phyloP scores from a whole-genome alignment of 139 green algal species.

The Coccomyxa sp. region DNA sequence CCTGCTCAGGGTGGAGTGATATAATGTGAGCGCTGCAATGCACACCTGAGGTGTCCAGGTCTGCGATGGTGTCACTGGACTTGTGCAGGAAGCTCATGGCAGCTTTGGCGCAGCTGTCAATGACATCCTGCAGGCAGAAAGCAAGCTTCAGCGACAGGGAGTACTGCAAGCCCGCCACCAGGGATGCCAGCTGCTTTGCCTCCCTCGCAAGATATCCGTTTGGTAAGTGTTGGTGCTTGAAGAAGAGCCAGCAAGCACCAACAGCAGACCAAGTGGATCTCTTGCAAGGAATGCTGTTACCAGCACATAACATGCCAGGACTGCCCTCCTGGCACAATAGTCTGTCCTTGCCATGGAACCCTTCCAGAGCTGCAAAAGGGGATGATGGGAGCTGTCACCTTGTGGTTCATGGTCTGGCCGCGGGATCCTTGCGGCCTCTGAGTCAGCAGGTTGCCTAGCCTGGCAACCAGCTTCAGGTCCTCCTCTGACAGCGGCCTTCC shows the following conservation, averaged over 20 bases:
- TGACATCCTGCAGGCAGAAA: constrained; percentile 4
- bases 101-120: not conserved
- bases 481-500: not conserved
- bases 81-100: not conserved
- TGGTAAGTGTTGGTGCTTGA: too few relatives aligned
- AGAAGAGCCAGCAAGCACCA: too few relatives aligned
- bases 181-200: too few relatives aligned
- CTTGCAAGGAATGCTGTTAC: too few relatives aligned
- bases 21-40: not conserved
- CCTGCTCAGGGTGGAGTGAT: not conserved
- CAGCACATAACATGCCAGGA: too few relatives aligned
- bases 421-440: not conserved
- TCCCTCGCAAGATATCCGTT: too few relatives aligned
- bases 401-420: not conserved
- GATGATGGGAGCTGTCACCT: not conserved
- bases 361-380: not conserved
- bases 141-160: too few relatives aligned
- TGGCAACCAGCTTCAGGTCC: not conserved
- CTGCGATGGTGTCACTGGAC: not conserved
- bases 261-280: too few relatives aligned
- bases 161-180: too few relatives aligned
- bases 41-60: not conserved
- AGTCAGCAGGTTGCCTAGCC: not conserved
- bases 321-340: not conserved
- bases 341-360: not conserved